Conservation (phyloP, 2,329 filamentous ascomycete genomes). For the Colletotrichum abscissum region DNA sequence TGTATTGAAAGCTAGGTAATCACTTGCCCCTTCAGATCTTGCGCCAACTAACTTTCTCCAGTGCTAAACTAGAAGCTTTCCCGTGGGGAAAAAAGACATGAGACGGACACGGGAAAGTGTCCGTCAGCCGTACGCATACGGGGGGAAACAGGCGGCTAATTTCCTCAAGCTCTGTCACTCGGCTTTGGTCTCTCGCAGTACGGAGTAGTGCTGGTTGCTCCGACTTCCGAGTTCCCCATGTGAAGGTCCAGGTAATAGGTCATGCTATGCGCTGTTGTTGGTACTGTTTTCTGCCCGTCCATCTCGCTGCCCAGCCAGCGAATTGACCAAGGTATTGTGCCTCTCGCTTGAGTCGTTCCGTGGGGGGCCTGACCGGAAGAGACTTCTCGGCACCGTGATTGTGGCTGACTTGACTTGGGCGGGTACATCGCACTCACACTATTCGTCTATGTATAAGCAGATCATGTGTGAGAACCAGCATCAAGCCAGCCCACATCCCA, state of each 20-base stretch:
- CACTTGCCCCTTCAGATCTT: too few relatives aligned
- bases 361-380: neutral
- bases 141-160: neutral
- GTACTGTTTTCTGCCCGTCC: constrained; percentile 13
- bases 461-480: neutral
- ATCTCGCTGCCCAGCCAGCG: constrained; percentile 14
- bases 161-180: neutral
- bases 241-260: neutral
- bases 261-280: too few relatives aligned
- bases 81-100: neutral
- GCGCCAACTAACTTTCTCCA: too few relatives aligned
- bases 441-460: neutral
- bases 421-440: neutral
- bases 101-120: neutral
- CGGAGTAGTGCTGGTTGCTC: neutral
- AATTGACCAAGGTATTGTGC: neutral
- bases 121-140: neutral
- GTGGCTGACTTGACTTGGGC: neutral
- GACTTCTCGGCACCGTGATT: neutral
- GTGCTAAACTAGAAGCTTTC: neutral
- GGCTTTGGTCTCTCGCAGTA: neutral
- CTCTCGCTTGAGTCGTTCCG: neutral
- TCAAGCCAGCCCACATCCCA: constrained; percentile 21
- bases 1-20: neutral
- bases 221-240: neutral